These are phyloP conservation scores for Umbelopsis sp. DNA, from an alignment of 192 early-diverging fungal genomes.

Conservation along the genomic window DNA sequence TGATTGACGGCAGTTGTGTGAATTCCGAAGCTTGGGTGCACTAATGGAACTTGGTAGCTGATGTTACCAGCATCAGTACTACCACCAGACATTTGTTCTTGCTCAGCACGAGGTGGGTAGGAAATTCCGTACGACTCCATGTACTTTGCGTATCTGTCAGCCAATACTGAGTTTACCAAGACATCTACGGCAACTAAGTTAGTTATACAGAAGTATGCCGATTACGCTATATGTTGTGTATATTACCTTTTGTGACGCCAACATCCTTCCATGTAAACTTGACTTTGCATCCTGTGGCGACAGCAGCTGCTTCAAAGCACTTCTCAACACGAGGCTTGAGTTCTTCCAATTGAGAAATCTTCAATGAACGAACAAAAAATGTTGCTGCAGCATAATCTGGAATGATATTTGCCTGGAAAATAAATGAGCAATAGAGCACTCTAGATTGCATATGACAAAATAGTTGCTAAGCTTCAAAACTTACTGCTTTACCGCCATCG, in stretches of 20 bases:
- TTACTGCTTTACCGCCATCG: constrained; percentile 65
- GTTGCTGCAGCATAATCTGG: constrained; percentile 62
- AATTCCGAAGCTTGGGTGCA: constrained; percentile 45
- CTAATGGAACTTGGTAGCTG: constrained; percentile 57
- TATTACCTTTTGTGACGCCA: constrained; percentile 30
- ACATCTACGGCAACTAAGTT: constrained; percentile 33
- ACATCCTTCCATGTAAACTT: constrained; percentile 47
- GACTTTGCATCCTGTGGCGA: constrained; percentile 68
- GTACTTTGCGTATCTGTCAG: constrained; percentile 32
- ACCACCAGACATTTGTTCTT: constrained; percentile 38
- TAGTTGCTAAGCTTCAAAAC: too few relatives aligned
- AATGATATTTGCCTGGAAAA: constrained; percentile 54
- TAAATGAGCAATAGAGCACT: not conserved
- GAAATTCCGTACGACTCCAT: constrained; percentile 42
- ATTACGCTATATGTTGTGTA: not conserved
- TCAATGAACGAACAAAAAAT: constrained; percentile 61
- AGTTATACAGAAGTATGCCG: not conserved
- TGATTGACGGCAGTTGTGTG: constrained; percentile 61
- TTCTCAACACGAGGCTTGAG: constrained; percentile 53
- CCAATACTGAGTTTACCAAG: constrained; percentile 44
- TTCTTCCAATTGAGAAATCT: constrained; percentile 43
- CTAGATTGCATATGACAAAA: too few relatives aligned
- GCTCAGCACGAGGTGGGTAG: constrained; percentile 21
- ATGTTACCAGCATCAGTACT: constrained; percentile 74
- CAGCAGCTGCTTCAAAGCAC: constrained; percentile 65